phyloP scores from a whole-genome alignment of 208 protist species.

The Acanthamoeba triangularis region DNA sequence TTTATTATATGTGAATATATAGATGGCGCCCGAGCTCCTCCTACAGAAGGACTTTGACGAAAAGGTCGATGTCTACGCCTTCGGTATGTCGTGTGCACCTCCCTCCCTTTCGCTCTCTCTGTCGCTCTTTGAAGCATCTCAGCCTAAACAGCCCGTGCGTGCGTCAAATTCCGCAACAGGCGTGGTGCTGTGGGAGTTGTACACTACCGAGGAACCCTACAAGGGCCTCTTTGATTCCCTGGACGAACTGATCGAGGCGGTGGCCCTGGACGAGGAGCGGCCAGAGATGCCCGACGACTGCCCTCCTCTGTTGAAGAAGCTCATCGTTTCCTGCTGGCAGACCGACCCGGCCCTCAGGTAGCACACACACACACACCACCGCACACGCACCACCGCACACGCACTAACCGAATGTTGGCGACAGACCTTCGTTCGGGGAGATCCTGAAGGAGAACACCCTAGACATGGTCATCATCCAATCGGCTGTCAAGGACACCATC shows the following conservation, averaged over 20 bases:
- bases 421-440: constrained; percentile 3
- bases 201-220: constrained; percentile 48
- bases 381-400: background rate
- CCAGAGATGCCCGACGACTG: constrained; percentile 61
- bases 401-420: too few species aligned
- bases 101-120: background rate
- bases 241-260: constrained; percentile 62
- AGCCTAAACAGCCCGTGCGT: background rate
- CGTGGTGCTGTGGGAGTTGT: constrained; percentile 69
- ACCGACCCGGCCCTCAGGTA: constrained; percentile 11
- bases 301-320: constrained; percentile 19
- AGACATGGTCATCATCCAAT: constrained; percentile 43
- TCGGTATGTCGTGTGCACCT: background rate
- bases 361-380: background rate
- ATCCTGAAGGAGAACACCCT: constrained; percentile 37
- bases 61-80: constrained; percentile 67
- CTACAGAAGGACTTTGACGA: constrained; percentile 67
- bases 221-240: constrained; percentile 40
- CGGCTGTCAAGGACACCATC: constrained; percentile 60
- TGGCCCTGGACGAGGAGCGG: constrained; percentile 56
- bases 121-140: background rate
- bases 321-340: constrained; percentile 55
- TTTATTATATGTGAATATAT: too few species aligned
- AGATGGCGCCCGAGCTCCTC: constrained; percentile 71
- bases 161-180: background rate